phyloP scores from a whole-genome alignment of 768 basidiomycete genomes.

The Pleurotus ostreatus region DNA sequence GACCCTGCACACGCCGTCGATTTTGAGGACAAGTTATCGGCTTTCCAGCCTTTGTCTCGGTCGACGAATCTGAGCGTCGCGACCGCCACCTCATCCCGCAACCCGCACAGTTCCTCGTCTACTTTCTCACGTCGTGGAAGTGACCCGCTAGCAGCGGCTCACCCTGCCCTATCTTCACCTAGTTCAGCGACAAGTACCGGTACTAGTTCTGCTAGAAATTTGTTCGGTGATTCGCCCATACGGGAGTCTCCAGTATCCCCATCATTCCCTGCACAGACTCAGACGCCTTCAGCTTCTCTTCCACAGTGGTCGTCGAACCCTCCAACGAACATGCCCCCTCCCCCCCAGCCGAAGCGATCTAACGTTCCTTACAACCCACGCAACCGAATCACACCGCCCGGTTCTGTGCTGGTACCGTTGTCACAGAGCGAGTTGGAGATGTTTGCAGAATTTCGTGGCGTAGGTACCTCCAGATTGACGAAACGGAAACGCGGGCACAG shows the following conservation, averaged over 20 bases:
- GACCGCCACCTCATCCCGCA: conserved; percentile 13
- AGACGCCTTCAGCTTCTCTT: conserved; percentile 29
- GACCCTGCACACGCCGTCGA: conserved; percentile 13
- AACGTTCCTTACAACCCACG: conserved; percentile 62
- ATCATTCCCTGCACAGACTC: conserved; percentile 21
- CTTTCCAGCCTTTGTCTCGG: conserved; percentile 26
- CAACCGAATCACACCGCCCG: conserved; percentile 55
- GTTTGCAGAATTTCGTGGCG: conserved; percentile 54
- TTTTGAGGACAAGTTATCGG: conserved; percentile 27
- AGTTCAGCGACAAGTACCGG: conserved; percentile 6
- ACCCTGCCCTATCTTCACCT: conserved; percentile 6
- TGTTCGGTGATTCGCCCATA: conserved; percentile 5
- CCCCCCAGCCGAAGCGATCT: conserved; percentile 27
- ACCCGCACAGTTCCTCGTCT: conserved; percentile 9
- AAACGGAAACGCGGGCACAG: conserved; percentile 48
- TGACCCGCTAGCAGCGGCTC: conserved; percentile 20
- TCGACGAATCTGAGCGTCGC: conserved; percentile 14
- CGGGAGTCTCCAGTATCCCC: conserved; percentile 4
- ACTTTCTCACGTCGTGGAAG: conserved; percentile 21
- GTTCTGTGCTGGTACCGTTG: conserved; percentile 61
- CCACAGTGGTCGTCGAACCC: conserved; percentile 29
- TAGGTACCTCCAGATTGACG: conserved; percentile 47
- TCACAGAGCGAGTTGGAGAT: conserved; percentile 56
- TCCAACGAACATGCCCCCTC: conserved; percentile 27
- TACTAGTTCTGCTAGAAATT: conserved; percentile 2